Evolutionary conservation across 2,329 filamentous ascomycete genomes (phyloP).

Genomic region (Scytalidium lignicola): DNA sequence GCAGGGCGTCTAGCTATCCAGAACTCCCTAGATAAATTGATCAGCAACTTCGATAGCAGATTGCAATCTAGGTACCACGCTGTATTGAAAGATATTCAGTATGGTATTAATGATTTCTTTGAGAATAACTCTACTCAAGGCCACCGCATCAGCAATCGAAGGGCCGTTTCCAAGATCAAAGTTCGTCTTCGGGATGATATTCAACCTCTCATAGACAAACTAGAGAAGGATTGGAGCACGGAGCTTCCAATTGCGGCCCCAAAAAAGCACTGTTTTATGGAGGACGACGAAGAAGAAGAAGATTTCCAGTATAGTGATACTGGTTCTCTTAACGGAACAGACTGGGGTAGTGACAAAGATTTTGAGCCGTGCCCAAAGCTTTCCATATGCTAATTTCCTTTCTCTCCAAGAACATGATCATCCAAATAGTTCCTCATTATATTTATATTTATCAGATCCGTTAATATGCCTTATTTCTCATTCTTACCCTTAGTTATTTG

Average conservation of each 20-base stretch:
- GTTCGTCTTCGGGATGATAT: slow-evolving; percentile 1
- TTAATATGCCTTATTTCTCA: no score
- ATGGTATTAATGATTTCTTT: slow-evolving; percentile 7
- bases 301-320: not conserved
- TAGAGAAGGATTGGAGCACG: slow-evolving; percentile 1
- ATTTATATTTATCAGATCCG: no score
- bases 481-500: no score
- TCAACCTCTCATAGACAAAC: not conserved
- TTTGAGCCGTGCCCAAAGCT: no score
- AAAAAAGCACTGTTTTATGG: not conserved
- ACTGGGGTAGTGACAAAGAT: no score
- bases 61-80: not conserved
- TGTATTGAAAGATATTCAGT: slow-evolving; percentile 1
- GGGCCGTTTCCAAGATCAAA: slow-evolving; percentile 3
- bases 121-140: slow-evolving; percentile 7
- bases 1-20: slow-evolving; percentile 3
- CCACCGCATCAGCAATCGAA: slow-evolving; percentile 1
- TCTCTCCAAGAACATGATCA: no score
- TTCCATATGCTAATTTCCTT: no score
- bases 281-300: not conserved
- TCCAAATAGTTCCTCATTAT: no score
- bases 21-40: not conserved
- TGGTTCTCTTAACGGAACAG: no score
- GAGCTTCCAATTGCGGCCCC: slow-evolving; percentile 6
- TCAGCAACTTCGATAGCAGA: not conserved